A percentile compares a stretch with the other conserved stretches of the same genome.
phyloP scores from a whole-genome alignment of 192 early-diverging fungal species.

The Coemansia nantahalensis region DNA sequence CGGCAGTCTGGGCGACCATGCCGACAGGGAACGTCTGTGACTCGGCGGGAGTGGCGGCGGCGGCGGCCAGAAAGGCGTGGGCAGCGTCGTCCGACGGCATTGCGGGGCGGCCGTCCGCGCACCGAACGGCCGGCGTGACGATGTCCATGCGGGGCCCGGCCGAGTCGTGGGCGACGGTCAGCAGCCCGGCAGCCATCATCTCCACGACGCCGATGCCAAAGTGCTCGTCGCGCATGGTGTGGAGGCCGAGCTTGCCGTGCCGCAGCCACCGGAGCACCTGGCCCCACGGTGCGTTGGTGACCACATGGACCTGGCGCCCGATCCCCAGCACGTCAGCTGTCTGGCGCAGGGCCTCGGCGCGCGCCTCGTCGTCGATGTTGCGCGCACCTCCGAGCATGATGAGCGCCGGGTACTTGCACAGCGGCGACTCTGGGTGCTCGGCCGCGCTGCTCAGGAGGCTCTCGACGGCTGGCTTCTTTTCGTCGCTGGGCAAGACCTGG shows the following conservation, averaged over 20 bases:
- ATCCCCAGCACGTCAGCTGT: constrained; percentile 55
- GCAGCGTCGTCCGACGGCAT: constrained; percentile 9
- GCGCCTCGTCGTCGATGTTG: constrained; percentile 70
- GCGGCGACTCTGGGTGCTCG: not conserved
- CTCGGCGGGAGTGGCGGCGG: constrained; percentile 31
- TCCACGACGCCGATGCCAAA: constrained; percentile 98
- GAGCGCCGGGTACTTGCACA: constrained; percentile 46
- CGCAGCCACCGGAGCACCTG: constrained; percentile 63
- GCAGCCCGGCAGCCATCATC: constrained; percentile 75
- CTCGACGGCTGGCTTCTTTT: constrained; percentile 10
- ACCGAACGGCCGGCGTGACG: constrained; percentile 31
- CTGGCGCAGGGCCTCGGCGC: constrained; percentile 61
- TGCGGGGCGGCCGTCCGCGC: not conserved
- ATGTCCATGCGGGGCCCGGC: constrained; percentile 50
- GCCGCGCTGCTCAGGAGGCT: not conserved
- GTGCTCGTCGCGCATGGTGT: constrained; percentile 98
- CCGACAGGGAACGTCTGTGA: constrained; percentile 48
- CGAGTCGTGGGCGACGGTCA: constrained; percentile 49
- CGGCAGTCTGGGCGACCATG: constrained; percentile 58
- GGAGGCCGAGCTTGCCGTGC: constrained; percentile 73
- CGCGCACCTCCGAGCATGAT: constrained; percentile 86
- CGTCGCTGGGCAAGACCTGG: constrained; percentile 18
- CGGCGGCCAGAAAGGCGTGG: constrained; percentile 7
- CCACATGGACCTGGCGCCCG: constrained; percentile 69
- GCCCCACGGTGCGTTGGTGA: constrained; percentile 78